A percentile compares a stretch with the other conserved stretches of the same genome.
These are phyloP conservation scores for Zygoascus meyerae DNA, from an alignment of 1,139 yeast species.

Conservation along the genomic window DNA sequence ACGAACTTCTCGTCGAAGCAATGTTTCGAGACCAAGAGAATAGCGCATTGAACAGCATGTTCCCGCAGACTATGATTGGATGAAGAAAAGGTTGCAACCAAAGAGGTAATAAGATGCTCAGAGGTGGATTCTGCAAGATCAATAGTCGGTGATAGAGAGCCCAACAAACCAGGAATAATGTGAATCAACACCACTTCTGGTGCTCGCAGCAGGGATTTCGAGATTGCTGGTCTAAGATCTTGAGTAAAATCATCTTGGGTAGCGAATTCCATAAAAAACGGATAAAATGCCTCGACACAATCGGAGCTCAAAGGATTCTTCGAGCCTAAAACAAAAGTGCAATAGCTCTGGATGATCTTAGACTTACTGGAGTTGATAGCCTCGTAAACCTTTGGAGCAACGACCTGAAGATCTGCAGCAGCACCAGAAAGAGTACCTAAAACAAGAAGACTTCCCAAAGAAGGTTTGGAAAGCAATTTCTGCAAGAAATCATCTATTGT, in stretches of 20 bases:
- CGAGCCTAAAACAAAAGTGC: constrained; percentile 29
- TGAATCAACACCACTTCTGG: constrained; percentile 64
- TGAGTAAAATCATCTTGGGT: constrained; percentile 40
- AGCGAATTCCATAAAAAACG: constrained; percentile 42
- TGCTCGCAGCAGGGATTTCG: constrained; percentile 73
- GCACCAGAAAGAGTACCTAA: constrained; percentile 30
- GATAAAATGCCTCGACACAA: constrained; percentile 34
- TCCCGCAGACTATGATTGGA: constrained; percentile 59
- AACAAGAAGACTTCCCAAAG: constrained; percentile 19
- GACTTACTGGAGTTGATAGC: constrained; percentile 18
- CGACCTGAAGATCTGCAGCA: constrained; percentile 24
- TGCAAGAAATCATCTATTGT: constrained; percentile 20
- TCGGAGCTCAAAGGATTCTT: constrained; percentile 22
- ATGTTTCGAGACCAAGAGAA: constrained; percentile 8
- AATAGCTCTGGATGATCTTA: constrained; percentile 25
- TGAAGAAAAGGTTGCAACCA: constrained; percentile 65
- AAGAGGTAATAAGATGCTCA: constrained; percentile 49
- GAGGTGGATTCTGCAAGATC: constrained; percentile 41
- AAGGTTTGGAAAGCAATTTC: constrained; percentile 15
- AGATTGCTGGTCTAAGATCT: constrained; percentile 54
- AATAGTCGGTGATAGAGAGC: constrained; percentile 33
- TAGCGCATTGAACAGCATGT: constrained; percentile 45
- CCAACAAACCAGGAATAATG: constrained; percentile 47
- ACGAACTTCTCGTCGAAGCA: constrained; percentile 23
- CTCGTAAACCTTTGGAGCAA: constrained; percentile 24